phyloP scores from a whole-genome alignment of 1,139 yeast species.

The Sugiyamaella castrensis region DNA sequence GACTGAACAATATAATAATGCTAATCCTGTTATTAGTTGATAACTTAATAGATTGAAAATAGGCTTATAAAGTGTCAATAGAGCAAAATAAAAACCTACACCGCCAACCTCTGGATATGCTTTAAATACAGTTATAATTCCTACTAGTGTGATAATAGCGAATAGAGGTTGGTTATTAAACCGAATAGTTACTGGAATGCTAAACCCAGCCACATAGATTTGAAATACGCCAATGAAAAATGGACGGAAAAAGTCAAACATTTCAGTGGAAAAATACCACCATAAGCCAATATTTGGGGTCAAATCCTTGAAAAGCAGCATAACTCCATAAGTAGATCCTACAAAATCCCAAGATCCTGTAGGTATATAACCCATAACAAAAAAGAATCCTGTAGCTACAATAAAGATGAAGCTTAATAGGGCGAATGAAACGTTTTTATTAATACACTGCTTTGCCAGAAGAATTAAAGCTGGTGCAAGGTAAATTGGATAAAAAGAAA shows the following conservation, averaged over 20 bases:
- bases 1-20: constrained; percentile 49
- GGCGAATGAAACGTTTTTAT: neutral
- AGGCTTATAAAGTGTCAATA: constrained; percentile 56
- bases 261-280: constrained; percentile 98
- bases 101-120: constrained; percentile 91
- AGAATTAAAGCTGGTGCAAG: constrained; percentile 28
- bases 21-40: constrained; percentile 43
- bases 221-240: constrained; percentile 85
- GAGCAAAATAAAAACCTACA: constrained; percentile 61
- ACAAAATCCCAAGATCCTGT: constrained; percentile 53
- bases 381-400: constrained; percentile 35
- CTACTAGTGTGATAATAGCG: constrained; percentile 58
- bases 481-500: constrained; percentile 60
- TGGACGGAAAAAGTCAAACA: constrained; percentile 84
- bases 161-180: constrained; percentile 55
- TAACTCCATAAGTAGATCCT: constrained; percentile 58
- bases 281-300: constrained; percentile 88
- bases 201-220: constrained; percentile 62
- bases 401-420: constrained; percentile 24
- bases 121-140: constrained; percentile 71
- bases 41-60: constrained; percentile 42
- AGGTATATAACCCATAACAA: constrained; percentile 43
- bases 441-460: constrained; percentile 6
- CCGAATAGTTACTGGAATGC: constrained; percentile 71
- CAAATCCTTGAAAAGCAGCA: constrained; percentile 61